phyloP scores from a whole-genome alignment of 129 eudicot genomes.

The Artemisia tridentata region DNA sequence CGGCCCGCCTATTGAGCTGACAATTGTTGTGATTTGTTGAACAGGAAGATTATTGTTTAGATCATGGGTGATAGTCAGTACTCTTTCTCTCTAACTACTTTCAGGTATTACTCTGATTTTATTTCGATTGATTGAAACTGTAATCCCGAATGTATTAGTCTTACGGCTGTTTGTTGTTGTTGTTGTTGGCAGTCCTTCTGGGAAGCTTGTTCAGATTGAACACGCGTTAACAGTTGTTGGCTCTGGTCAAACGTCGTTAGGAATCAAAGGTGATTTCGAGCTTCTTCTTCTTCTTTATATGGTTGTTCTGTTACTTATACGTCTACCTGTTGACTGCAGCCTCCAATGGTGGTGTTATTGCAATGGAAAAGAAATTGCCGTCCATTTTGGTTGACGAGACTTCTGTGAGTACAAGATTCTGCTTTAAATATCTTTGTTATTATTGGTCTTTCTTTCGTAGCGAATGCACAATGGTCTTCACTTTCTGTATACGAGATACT shows the following conservation, averaged over 20 bases:
- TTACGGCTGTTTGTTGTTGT: no score
- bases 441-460: not conserved
- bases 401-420: constrained; percentile 56
- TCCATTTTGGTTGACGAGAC: constrained; percentile 96
- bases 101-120: no score
- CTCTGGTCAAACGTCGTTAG: constrained; percentile 92
- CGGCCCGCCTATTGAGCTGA: no score
- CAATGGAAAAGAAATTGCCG: constrained; percentile 95
- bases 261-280: constrained; percentile 68
- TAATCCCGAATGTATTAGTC: no score
- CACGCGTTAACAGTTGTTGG: constrained; percentile 97
- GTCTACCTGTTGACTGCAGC: constrained; percentile 53
- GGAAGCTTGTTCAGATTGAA: constrained; percentile 98
- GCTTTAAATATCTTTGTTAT: not conserved
- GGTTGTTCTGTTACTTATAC: constrained; percentile 4
- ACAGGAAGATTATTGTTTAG: no score
- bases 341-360: constrained; percentile 97
- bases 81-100: constrained; percentile 97
- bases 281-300: not conserved
- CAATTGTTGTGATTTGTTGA: no score
- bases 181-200: constrained; percentile 70
- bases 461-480: not conserved
- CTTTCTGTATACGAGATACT: no score
- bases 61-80: constrained; percentile 96
- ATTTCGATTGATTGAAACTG: no score